A percentile compares a stretch with the other conserved stretches of the same genome.
These are phyloP conservation scores for Cordia subcordata DNA, from an alignment of 257 asterid species.

Conservation along the genomic window DNA sequence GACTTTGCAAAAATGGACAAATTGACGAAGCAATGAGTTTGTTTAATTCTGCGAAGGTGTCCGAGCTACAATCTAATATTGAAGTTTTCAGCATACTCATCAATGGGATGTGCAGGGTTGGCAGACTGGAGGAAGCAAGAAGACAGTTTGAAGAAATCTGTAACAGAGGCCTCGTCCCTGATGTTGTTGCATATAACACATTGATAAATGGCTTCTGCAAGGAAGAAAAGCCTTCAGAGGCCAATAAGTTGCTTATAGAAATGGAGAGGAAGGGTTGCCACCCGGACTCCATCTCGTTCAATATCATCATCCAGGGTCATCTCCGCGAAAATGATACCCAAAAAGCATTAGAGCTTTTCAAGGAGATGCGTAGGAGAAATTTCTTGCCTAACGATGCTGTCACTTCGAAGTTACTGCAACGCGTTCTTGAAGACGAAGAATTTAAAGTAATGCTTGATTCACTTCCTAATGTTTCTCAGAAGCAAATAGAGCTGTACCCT, in stretches of 20 bases:
- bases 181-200: background rate
- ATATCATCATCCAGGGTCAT: conserved; percentile 4
- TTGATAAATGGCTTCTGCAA: conserved; percentile 7
- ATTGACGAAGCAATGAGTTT: conserved; percentile 4
- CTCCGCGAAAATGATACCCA: background rate
- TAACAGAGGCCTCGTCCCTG: background rate
- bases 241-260: conserved; percentile 1
- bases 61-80: background rate
- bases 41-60: background rate
- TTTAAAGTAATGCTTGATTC: background rate
- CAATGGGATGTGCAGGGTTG: conserved; percentile 1
- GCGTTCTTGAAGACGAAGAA: background rate
- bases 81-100: background rate
- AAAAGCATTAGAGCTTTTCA: background rate
- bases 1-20: background rate
- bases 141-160: background rate
- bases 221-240: background rate
- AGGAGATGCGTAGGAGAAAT: conserved; percentile 6
- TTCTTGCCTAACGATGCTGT: background rate
- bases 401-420: background rate
- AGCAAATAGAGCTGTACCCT: background rate
- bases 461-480: background rate
- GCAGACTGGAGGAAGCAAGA: background rate
- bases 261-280: conserved; percentile 7
- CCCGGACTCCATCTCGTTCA: background rate